These are phyloP conservation scores for Brassica carinata DNA, from an alignment of 345 rosid genomes.

Conservation along the genomic window DNA sequence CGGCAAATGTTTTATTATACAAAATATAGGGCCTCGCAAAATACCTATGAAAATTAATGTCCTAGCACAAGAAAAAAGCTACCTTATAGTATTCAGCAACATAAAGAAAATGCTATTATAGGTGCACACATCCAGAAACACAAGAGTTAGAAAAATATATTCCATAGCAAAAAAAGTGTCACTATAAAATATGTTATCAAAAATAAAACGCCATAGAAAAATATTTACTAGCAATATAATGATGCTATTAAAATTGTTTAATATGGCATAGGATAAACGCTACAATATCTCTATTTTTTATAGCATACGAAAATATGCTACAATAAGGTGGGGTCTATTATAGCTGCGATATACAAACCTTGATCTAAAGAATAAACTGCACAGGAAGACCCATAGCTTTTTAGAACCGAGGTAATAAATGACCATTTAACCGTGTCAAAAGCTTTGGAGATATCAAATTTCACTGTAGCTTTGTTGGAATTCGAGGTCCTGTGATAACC, in stretches of 20 bases:
- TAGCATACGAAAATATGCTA: not conserved
- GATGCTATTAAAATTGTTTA: not conserved
- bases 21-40: too few species aligned
- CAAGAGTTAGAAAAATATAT: too few species aligned
- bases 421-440: too few species aligned
- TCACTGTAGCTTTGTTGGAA: too few species aligned
- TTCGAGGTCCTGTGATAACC: too few species aligned
- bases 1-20: too few species aligned
- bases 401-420: too few species aligned
- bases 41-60: too few species aligned
- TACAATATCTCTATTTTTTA: not conserved
- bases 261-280: not conserved
- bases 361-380: too few species aligned
- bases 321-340: not conserved
- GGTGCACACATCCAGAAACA: not conserved
- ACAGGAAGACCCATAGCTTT: too few species aligned
- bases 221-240: not conserved
- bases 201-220: not conserved
- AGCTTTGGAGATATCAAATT: too few species aligned
- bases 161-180: not conserved
- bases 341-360: not conserved
- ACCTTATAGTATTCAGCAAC: not conserved
- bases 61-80: too few species aligned
- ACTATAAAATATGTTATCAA: not conserved
- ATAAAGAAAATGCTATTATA: not conserved